Conservation (phyloP, 1,139 yeast genomes). For the Entelexis sorbosivorans region DNA sequence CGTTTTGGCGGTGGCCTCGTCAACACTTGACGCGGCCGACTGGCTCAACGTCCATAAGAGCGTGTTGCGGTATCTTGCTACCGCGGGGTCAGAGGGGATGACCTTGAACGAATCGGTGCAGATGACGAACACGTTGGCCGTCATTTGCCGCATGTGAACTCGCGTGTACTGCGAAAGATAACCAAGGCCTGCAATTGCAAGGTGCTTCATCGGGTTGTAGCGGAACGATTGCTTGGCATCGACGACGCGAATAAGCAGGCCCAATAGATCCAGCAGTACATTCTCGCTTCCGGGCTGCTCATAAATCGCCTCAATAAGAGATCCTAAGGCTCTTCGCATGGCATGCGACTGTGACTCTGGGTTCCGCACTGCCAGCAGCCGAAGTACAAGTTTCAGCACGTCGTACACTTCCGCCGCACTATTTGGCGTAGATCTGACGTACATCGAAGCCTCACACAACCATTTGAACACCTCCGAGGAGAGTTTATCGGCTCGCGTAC, state of each 20-base stretch:
- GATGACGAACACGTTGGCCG: conserved; percentile 19
- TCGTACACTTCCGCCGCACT: conserved; percentile 13
- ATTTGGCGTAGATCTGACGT: conserved; percentile 11
- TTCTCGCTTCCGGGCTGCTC: conserved; percentile 14
- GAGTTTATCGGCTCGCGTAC: conserved; percentile 18
- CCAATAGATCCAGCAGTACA: conserved; percentile 16
- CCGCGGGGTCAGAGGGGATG: conserved; percentile 11
- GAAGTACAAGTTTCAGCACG: conserved; percentile 17
- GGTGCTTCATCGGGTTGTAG: conserved; percentile 23
- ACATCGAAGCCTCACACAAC: conserved; percentile 19
- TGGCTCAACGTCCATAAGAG: conserved; percentile 20
- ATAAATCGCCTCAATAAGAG: conserved; percentile 17
- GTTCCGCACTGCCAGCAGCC: conserved; percentile 20
- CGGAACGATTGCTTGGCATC: conserved; percentile 15
- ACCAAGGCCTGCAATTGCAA: conserved; percentile 22
- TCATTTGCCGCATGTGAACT: conserved; percentile 18
- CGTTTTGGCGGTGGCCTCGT: conserved; percentile 9
- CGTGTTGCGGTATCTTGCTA: conserved; percentile 17
- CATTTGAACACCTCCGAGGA: conserved; percentile 16
- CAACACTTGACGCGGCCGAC: conserved; percentile 12
- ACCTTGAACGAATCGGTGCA: conserved; percentile 16
- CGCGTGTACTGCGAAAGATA: conserved; percentile 10
- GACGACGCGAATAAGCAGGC: conserved; percentile 19
- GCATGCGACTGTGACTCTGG: conserved; percentile 22
- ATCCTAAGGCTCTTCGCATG: conserved; percentile 19